Evolutionary conservation across 176 grass and related monocot species (phyloP), one percentile per base, ranked within the genome.

Genomic region (Oryza australiensis): DNA sequence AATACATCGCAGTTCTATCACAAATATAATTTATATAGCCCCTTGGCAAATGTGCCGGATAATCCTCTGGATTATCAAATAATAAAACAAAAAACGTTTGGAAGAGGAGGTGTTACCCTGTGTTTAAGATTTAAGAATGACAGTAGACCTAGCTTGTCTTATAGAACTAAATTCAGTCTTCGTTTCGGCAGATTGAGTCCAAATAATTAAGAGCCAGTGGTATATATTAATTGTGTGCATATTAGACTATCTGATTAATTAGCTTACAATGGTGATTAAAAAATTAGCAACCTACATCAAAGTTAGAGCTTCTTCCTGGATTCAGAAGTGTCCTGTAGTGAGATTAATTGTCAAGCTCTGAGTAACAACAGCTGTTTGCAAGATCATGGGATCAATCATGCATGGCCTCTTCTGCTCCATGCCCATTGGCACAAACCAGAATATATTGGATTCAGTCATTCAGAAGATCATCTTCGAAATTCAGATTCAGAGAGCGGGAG

Each of bases 321-420:
- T 83, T 72, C 33, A 14, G 55, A 84, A 2, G n/a, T 23, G 81
- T n/a, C 80, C 1, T 15, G 13, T 70, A 37, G 60, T 32, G 68
- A 53, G 13, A 16, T 29, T 16, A 40, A 40, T 40, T 40, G 59
- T 11, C 43, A 45, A 67, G 33, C 60, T 7, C 49, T 5, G 78
- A 23, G 15, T 49, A 40, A 41, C 10, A 10, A 4, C 65, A 71
- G 5, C 82, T 77, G 41, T 73, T 77, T 82, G 77, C 65, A 10
- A 72, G 42, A 42, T 72, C 30, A 53, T 65, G 84, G 59, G 68
- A 80, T 80, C 84, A 80, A 66, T 73, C 35, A 37, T 32, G 32
- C 23, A 72, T 53, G 42, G 68, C 9, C 5, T 46, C 34, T 63
- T 27, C 20, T 12, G 68, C 55, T 46, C 12, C 69, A 30, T 45